A percentile compares a stretch with the other conserved stretches of the same genome.
Conservation (phyloP, 441 rosid species). For the Euphorbia celastroides region DNA sequence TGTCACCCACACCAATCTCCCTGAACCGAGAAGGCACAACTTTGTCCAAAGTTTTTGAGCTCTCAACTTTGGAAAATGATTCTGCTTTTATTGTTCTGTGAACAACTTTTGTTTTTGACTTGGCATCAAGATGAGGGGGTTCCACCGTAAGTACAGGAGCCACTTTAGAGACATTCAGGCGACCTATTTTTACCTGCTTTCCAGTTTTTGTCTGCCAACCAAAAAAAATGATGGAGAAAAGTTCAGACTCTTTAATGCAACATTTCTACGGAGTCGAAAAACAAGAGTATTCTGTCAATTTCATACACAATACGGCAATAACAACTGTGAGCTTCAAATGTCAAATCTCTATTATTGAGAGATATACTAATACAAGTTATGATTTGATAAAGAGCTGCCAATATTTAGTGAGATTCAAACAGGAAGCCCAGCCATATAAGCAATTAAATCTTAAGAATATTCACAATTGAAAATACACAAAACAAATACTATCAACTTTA, state of each 20-base stretch:
- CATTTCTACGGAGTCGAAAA: not conserved
- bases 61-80: constrained; percentile 14
- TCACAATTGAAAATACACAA: not conserved
- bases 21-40: constrained; percentile 19
- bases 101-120: constrained; percentile 18
- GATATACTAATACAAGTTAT: not conserved
- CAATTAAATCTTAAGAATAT: not conserved
- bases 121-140: constrained; percentile 23
- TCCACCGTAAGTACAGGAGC: constrained; percentile 27
- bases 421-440: constrained; percentile 3
- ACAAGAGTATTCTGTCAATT: not conserved
- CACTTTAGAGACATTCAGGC: constrained; percentile 29
- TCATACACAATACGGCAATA: not conserved
- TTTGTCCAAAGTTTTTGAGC: constrained; percentile 20
- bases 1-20: constrained; percentile 15
- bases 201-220: constrained; percentile 36
- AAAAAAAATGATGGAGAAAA: constrained; percentile 6
- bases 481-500: not conserved
- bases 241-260: constrained; percentile 4
- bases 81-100: constrained; percentile 18
- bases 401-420: not conserved
- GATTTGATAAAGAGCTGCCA: not conserved
- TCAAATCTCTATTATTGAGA: not conserved
- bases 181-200: constrained; percentile 32
- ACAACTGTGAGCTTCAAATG: constrained; percentile 4